These are phyloP conservation scores for Angomonas ambiguus DNA, from an alignment of 208 protist genomes.

Conservation along the genomic window DNA sequence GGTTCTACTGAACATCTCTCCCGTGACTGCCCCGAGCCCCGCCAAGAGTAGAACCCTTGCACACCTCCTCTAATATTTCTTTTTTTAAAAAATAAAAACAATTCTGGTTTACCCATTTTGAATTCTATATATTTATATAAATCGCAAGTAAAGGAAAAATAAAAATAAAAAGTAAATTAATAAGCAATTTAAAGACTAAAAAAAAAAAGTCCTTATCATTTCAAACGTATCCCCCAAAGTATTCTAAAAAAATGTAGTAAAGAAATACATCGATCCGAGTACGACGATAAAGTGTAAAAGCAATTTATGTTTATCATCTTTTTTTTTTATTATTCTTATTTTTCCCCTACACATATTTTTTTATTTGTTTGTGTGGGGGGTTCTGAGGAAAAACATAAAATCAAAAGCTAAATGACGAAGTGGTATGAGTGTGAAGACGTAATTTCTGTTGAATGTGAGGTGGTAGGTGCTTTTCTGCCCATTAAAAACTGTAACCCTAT, in stretches of 20 bases:
- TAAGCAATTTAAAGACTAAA: background rate
- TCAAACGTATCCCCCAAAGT: background rate
- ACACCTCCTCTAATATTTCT: slow-evolving; percentile 11
- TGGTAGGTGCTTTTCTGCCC: too few species aligned
- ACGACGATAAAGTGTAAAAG: background rate
- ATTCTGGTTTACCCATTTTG: background rate
- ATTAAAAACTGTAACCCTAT: too few species aligned
- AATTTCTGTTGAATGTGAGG: too few species aligned
- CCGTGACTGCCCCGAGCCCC: slow-evolving; percentile 49
- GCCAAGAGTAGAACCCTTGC: background rate
- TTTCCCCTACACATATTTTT: slow-evolving; percentile 14
- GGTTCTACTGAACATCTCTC: slow-evolving; percentile 52
- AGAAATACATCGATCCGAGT: background rate
- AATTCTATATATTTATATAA: slow-evolving; percentile 6
- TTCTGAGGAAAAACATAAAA: too few species aligned
- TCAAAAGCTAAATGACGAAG: too few species aligned
- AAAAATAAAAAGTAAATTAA: background rate
- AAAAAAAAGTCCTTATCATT: background rate
- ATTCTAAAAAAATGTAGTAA: background rate
- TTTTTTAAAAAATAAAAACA: slow-evolving; percentile 14
- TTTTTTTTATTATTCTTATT: slow-evolving; percentile 12
- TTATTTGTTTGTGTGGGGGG: too few species aligned
- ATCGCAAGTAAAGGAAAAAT: background rate
- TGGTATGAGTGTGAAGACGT: too few species aligned
- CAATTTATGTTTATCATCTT: slow-evolving; percentile 6